Evolutionary conservation across 225 moss, liverwort and hornwort species (phyloP), one percentile per base, ranked within the genome.

Genomic region (Neckera pumila): DNA sequence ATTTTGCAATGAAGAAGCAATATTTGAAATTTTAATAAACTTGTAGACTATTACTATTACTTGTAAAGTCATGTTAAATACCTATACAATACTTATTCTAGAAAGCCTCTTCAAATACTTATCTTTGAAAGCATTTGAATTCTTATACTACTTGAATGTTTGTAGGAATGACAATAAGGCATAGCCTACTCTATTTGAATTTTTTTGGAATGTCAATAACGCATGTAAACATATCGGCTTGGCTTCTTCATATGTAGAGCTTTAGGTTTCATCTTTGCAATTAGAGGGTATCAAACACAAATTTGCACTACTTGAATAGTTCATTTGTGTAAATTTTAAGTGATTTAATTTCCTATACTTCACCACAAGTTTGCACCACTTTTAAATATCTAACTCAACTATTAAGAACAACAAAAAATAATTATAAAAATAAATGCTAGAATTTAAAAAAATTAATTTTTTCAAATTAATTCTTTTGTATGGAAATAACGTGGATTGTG

Each of bases 401-500:
- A 66, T 11, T 5, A 20, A 0, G 19, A 9, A 3, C 20, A n/a
- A 20, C 0, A 21, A n/a, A 36, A 67, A n/a, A 21, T 16, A n/a
- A n/a, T n/a, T 21, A 7, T 7, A n/a, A 12, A n/a, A n/a, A n/a
- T 22, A 38, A 3, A 67, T 67, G 6, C 1, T 6, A 66, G 5
- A 65, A 36, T 34, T 10, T 65, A 18, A 18, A 5, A 8, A 64
- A 33, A 17, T 17, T 64, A 8, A 64, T 7, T 9, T 64, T 18
- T 18, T 5, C 9, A 64, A 64, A 17, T 17, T 33, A 17, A 5
- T 9, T 34, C 18, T 53, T 17, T 33, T 5, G 1, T 12, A 12
- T n/a, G 0, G 6, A 66, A 21, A 66, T 6, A n/a, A 66, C 0
- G 9, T n/a, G 6, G 5, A 19, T 65, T 65, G 11, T 2, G 15